phyloP scores from a whole-genome alignment of 306 rosid species.

The Trichosanthes truncata region DNA sequence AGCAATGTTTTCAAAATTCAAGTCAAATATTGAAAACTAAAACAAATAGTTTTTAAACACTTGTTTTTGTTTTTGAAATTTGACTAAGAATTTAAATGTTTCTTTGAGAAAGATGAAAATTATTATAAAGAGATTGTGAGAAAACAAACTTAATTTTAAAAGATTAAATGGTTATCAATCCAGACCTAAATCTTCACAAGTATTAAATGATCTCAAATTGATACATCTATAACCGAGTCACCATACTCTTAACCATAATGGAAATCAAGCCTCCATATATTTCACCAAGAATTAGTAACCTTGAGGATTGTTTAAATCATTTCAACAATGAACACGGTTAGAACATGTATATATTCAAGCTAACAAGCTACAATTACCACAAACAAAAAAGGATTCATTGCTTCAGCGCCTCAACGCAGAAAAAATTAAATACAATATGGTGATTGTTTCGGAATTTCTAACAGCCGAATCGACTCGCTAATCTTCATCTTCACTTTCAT shows the following conservation, averaged over 20 bases:
- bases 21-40: no score
- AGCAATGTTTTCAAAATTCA: no score
- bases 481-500: conserved; percentile 68
- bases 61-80: no score
- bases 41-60: no score
- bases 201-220: not conserved
- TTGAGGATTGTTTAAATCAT: not conserved
- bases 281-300: no score
- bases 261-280: no score
- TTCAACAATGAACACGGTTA: not conserved
- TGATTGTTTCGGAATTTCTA: not conserved
- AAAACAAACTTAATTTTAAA: no score
- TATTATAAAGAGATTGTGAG: no score
- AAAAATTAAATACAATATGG: not conserved
- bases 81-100: no score
- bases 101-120: no score
- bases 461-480: not conserved
- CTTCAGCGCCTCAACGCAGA: not conserved
- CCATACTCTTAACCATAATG: not conserved
- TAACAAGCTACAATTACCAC: not conserved
- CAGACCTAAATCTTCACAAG: no score
- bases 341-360: not conserved
- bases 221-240: not conserved
- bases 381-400: not conserved
- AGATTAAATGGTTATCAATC: no score